These are phyloP conservation scores for Eucalyptus globulus DNA, from an alignment of 345 rosid genomes.

Conservation along the genomic window DNA sequence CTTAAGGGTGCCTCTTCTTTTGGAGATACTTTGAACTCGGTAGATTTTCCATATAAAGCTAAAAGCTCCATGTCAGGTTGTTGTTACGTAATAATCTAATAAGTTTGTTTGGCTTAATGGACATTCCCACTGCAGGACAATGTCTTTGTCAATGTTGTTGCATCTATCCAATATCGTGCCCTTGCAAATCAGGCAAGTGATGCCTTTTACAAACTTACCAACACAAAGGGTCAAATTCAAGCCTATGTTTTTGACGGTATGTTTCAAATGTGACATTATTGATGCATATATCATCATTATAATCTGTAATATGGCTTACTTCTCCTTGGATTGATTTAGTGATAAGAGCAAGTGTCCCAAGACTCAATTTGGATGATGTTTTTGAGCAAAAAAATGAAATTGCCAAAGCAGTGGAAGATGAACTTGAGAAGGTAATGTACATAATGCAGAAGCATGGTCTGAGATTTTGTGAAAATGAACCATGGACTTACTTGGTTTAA, in stretches of 20 bases:
- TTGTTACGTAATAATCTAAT: not conserved
- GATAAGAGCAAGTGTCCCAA: constrained; percentile 23
- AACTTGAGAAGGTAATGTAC: constrained; percentile 18
- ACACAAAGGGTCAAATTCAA: constrained; percentile 27
- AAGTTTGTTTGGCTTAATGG: not conserved
- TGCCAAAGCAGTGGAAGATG: constrained; percentile 26
- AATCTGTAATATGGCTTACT: not conserved
- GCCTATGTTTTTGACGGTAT: constrained; percentile 37
- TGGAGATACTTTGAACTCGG: not conserved
- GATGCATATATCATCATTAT: not conserved
- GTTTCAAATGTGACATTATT: not conserved
- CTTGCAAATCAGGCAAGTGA: constrained; percentile 20
- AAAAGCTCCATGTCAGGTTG: not conserved
- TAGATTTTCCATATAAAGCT: not conserved
- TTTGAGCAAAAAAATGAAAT: constrained; percentile 29
- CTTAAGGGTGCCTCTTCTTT: not conserved
- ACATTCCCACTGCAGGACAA: constrained; percentile 15
- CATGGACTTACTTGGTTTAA: not conserved
- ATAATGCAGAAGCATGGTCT: not conserved
- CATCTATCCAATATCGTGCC: constrained; percentile 29
- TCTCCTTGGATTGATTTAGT: not conserved
- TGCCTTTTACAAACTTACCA: constrained; percentile 29
- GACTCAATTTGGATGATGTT: constrained; percentile 18
- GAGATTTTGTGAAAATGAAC: not conserved
- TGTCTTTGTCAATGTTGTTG: constrained; percentile 36